Base-by-base conservation (phyloP, 371 early-diverging fungal species). In the Mucor irregularis region DNA sequence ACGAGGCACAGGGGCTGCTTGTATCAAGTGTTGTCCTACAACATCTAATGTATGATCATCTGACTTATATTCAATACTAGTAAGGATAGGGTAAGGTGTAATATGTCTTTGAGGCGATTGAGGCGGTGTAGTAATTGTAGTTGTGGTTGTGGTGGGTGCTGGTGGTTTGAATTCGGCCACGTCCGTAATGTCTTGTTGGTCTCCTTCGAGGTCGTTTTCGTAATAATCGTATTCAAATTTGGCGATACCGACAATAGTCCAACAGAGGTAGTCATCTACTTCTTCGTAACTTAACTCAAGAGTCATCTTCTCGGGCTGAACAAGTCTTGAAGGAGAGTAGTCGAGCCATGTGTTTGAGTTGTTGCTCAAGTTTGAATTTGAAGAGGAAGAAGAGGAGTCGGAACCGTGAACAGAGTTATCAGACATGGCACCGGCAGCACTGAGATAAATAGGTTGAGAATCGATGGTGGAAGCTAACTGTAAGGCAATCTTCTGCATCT, bases 401-500 rank as follows among this genome's bases (percentile, higher is more conserved):
- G 58, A 61, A 5, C 50, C 62, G 31, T 53, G 49, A 34, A 38
- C 67, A 40, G 53, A 58, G 13, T 50, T 61, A 38, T 62, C 59
- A 6, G 40, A 30, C 26, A 53, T 40, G 4, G 66, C 35, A 17
- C 72, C 73, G 19, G 65, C 58, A 8, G 78, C 74, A 44, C 66
- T 64, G 1, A 77, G 56, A 39, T 77, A 77, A 17, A 73, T 43
- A 31, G 66, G 65, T 9, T 71, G 74, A 17, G 51, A 30, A 21
- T 58, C 42, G 10, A 50, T 34, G 2, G 71, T 62, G 0, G 72
- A 68, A 10, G 42, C 42, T 3, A 82, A 67, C 72, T 89, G 85
- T 26, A 91, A 72, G 17, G 92, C 90, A n/a, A 91, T 73, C 70
- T 91, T 91, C 61, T 90, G 90, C 92, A 91, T 90, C 66, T 91